Conservation (phyloP, 2,329 filamentous ascomycete genomes). For the Cryphonectria naterciae region DNA sequence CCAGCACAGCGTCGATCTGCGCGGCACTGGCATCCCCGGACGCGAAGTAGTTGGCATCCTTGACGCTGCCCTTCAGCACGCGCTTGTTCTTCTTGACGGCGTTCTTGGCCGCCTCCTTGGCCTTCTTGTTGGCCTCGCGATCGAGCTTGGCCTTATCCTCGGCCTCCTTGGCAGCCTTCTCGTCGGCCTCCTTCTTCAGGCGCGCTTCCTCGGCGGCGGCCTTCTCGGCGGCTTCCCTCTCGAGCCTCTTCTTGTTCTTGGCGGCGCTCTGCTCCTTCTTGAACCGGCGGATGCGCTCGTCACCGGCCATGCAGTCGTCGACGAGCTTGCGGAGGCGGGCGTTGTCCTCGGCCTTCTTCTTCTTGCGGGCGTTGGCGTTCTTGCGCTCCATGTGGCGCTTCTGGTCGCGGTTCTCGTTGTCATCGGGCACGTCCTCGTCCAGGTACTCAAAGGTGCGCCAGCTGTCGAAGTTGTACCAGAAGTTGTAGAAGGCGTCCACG, state of each 20-base stretch:
- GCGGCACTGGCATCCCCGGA: slow-evolving; percentile 72
- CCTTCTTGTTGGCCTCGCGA: slow-evolving; percentile 87
- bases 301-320: slow-evolving; percentile 80
- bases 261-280: slow-evolving; percentile 85
- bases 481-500: slow-evolving; percentile 97
- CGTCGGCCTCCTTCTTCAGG: slow-evolving; percentile 82
- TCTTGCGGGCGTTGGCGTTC: slow-evolving; percentile 96
- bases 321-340: slow-evolving; percentile 86
- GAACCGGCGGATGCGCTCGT: slow-evolving; percentile 98
- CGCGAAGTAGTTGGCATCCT: slow-evolving; percentile 96
- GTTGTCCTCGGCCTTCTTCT: slow-evolving; percentile 99
- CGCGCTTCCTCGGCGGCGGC: slow-evolving; percentile 82
- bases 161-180: slow-evolving; percentile 76
- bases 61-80: slow-evolving; percentile 88
- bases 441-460: slow-evolving; percentile 98
- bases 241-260: slow-evolving; percentile 94
- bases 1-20: slow-evolving; percentile 80
- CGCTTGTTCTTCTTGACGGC: slow-evolving; percentile 99
- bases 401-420: slow-evolving; percentile 98
- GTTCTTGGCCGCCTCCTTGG: slow-evolving; percentile 98
- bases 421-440: slow-evolving; percentile 97
- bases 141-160: slow-evolving; percentile 85
- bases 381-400: slow-evolving; percentile 98
- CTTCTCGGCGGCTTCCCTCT: slow-evolving; percentile 91
- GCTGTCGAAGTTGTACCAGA: slow-evolving; percentile 99